Evolutionary conservation across 495 filamentous ascomycete genomes (phyloP).

Genomic region (Xylaria flabelliformis): DNA sequence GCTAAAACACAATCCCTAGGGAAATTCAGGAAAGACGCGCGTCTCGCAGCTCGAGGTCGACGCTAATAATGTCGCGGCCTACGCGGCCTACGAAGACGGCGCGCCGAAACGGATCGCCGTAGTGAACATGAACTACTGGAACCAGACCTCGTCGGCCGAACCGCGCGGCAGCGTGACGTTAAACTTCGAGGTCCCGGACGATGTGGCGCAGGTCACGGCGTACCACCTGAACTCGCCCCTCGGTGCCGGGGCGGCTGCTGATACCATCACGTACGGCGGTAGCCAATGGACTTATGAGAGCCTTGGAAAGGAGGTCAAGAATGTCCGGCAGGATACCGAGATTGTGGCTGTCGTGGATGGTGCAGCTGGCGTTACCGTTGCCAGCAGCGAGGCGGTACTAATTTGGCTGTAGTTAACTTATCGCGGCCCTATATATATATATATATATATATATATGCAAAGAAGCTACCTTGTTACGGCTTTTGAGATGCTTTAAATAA

Average conservation of each 20-base stretch:
- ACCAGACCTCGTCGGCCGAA: constrained; percentile 34
- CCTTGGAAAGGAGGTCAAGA: constrained; percentile 36
- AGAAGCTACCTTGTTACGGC: background rate
- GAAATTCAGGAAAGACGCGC: constrained; percentile 34
- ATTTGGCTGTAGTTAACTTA: constrained; percentile 32
- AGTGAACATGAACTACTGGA: constrained; percentile 41
- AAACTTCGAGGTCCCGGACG: constrained; percentile 27
- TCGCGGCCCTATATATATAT: too few relatives aligned
- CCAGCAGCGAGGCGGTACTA: constrained; percentile 35
- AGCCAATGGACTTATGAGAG: constrained; percentile 43
- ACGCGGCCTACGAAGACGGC: constrained; percentile 35
- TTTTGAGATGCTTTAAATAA: background rate
- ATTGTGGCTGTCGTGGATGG: constrained; percentile 29
- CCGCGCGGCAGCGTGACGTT: constrained; percentile 33
- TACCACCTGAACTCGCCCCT: constrained; percentile 37
- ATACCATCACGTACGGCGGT: constrained; percentile 40
- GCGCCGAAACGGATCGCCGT: constrained; percentile 35
- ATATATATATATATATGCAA: background rate
- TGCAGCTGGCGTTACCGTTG: constrained; percentile 31
- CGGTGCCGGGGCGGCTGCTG: constrained; percentile 36
- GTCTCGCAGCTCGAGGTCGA: constrained; percentile 34
- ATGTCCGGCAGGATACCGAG: constrained; percentile 34
- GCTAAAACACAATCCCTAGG: constrained; percentile 15
- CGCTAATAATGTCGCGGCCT: constrained; percentile 32
- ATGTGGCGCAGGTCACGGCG: constrained; percentile 26